Percentiles rank a stretch among this genome's conserved stretches.
phyloP scores from a whole-genome alignment of 768 basidiomycete genomes.

The Pisolithus albus region DNA sequence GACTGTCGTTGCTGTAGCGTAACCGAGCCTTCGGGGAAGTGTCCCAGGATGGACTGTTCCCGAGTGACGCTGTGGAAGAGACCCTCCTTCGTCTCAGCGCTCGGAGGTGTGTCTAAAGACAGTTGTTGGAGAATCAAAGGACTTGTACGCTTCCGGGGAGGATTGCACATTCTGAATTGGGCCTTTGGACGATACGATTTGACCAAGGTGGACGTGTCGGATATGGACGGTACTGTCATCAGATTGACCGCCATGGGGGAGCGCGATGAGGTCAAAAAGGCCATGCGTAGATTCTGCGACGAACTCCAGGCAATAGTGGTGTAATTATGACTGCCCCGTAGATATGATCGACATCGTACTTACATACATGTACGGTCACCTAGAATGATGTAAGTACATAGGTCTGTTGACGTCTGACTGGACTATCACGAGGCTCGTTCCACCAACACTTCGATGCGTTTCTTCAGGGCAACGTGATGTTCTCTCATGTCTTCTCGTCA shows the following conservation, averaged over 20 bases:
- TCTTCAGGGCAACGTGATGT: too few relatives aligned
- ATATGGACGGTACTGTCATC: constrained; percentile 33
- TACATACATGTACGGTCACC: background rate
- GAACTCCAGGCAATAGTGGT: constrained; percentile 33
- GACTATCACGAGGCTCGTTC: too few relatives aligned
- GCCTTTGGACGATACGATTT: constrained; percentile 85
- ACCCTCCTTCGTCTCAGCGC: constrained; percentile 38
- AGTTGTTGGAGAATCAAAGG: constrained; percentile 82
- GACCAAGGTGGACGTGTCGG: constrained; percentile 31
- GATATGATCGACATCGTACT: background rate
- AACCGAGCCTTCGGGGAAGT: background rate
- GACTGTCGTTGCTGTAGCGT: constrained; percentile 3
- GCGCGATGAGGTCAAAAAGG: constrained; percentile 65
- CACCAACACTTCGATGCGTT: too few relatives aligned
- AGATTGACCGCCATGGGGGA: constrained; percentile 89
- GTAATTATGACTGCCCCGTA: constrained; percentile 10
- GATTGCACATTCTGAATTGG: constrained; percentile 74
- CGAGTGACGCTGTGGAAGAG: constrained; percentile 27
- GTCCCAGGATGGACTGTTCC: background rate
- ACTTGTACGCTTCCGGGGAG: constrained; percentile 50
- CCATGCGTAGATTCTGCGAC: constrained; percentile 48
- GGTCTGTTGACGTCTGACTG: too few relatives aligned
- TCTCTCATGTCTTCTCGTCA: too few relatives aligned
- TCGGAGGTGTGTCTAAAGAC: constrained; percentile 58
- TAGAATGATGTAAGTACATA: too few relatives aligned